A percentile compares a stretch with the other conserved stretches of the same genome.
Evolutionary conservation across 2,329 filamentous ascomycete genomes (phyloP).

Genomic region (Ramichloridium luteum): DNA sequence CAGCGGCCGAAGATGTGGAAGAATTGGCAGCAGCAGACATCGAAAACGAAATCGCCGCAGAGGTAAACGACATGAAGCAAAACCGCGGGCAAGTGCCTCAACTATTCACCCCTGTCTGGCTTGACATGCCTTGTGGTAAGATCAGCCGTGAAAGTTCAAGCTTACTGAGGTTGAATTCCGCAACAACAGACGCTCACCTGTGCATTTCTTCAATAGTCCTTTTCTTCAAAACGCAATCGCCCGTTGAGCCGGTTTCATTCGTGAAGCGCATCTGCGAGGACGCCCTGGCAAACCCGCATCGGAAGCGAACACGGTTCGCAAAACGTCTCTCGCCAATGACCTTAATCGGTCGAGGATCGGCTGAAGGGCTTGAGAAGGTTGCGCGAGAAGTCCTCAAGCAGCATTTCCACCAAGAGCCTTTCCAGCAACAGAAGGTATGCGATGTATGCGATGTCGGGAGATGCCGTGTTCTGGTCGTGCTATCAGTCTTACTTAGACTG

Average conservation of each 20-base stretch:
- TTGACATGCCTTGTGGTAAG: constrained; percentile 46
- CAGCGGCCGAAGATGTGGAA: constrained; percentile 21
- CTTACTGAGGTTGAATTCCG: constrained; percentile 1
- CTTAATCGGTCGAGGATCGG: constrained; percentile 52
- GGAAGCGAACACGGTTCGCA: constrained; percentile 45
- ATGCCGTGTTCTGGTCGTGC: too few species aligned
- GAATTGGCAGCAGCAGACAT: constrained; percentile 43
- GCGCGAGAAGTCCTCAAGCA: constrained; percentile 49
- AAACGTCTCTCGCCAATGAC: constrained; percentile 50
- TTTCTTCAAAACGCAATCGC: constrained; percentile 45
- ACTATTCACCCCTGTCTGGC: constrained; percentile 40
- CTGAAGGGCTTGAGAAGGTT: constrained; percentile 54
- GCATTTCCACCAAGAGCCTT: constrained; percentile 47
- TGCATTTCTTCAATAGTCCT: too few species aligned
- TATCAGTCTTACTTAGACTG: too few species aligned
- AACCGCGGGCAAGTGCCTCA: constrained; percentile 34
- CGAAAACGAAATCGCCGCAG: constrained; percentile 58
- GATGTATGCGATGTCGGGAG: too few species aligned
- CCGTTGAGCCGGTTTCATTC: constrained; percentile 48
- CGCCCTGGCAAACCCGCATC: constrained; percentile 37
- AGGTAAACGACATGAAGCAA: constrained; percentile 50
- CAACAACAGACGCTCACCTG: too few species aligned
- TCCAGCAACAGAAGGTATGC: constrained; percentile 41
- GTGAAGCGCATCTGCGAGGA: constrained; percentile 48
- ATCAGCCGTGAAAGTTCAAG: constrained; percentile 22